These are phyloP conservation scores for Candida khao-thaluensis DNA, from an alignment of 805 yeast genomes.

Conservation along the genomic window DNA sequence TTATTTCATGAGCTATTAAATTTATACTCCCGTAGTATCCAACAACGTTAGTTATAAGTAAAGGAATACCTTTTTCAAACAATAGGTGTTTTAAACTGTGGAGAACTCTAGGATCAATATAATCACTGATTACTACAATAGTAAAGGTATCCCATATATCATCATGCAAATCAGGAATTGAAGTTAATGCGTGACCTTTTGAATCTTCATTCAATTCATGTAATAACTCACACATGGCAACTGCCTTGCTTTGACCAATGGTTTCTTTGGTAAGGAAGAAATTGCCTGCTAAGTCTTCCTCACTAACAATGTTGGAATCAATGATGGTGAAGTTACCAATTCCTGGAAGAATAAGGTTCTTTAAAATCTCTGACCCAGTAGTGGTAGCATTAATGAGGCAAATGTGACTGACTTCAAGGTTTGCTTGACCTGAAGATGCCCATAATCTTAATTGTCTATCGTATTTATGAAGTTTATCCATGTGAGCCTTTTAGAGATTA, in stretches of 20 bases:
- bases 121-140: slow-evolving; percentile 46
- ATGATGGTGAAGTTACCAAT: slow-evolving; percentile 64
- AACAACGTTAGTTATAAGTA: slow-evolving; percentile 47
- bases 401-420: slow-evolving; percentile 55
- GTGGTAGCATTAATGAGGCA: slow-evolving; percentile 59
- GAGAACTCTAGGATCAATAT: slow-evolving; percentile 20
- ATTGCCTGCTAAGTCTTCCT: slow-evolving; percentile 52
- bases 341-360: slow-evolving; percentile 76
- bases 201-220: slow-evolving; percentile 64
- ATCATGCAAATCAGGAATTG: slow-evolving; percentile 13
- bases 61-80: slow-evolving; percentile 50
- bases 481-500: slow-evolving; percentile 8
- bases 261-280: slow-evolving; percentile 56
- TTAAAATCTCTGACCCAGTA: slow-evolving; percentile 65
- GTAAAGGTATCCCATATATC: slow-evolving; percentile 50
- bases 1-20: slow-evolving; percentile 52
- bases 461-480: slow-evolving; percentile 53
- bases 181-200: slow-evolving; percentile 29
- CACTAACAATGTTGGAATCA: slow-evolving; percentile 37
- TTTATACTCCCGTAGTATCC: slow-evolving; percentile 70
- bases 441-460: slow-evolving; percentile 89
- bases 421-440: slow-evolving; percentile 74
- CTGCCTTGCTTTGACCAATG: slow-evolving; percentile 42
- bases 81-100: slow-evolving; percentile 32
- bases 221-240: slow-evolving; percentile 40